phyloP scores from a whole-genome alignment of 2,329 filamentous ascomycete genomes.

The Nothophaeocryptopus gaeumannii region DNA sequence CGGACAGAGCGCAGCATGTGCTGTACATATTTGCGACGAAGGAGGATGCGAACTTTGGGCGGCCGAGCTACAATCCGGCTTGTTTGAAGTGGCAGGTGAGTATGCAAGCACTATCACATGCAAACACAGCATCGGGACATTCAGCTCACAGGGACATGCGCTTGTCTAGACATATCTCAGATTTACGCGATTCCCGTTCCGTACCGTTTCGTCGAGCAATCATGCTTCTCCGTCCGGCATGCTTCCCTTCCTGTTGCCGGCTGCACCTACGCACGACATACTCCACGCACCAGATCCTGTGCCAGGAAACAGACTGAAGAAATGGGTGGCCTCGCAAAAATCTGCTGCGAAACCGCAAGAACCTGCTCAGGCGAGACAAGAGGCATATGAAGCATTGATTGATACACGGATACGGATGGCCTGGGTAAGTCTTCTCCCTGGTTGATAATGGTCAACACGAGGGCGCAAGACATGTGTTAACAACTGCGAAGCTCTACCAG shows the following conservation, averaged over 20 bases:
- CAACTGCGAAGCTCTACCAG: slow-evolving; percentile 59
- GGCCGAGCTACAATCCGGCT: slow-evolving; percentile 82
- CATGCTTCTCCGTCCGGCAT: slow-evolving; percentile 86
- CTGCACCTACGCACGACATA: slow-evolving; percentile 26
- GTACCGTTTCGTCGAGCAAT: slow-evolving; percentile 72
- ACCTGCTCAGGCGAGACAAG: slow-evolving; percentile 56
- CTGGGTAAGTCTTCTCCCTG: slow-evolving; percentile 59
- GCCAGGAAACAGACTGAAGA: slow-evolving; percentile 63
- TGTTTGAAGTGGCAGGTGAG: slow-evolving; percentile 95
- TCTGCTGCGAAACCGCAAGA: slow-evolving; percentile 31
- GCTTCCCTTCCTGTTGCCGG: slow-evolving; percentile 80
- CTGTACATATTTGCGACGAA: slow-evolving; percentile 75
- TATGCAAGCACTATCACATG: neutral
- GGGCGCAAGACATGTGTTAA: neutral
- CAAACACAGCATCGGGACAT: neutral
- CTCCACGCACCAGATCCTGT: slow-evolving; percentile 46
- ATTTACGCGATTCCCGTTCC: slow-evolving; percentile 68
- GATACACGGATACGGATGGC: slow-evolving; percentile 76
- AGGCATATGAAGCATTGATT: slow-evolving; percentile 75
- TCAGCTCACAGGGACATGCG: slow-evolving; percentile 4
- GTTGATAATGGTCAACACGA: neutral
- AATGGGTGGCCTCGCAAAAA: slow-evolving; percentile 52
- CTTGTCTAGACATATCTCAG: slow-evolving; percentile 72
- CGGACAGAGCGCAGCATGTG: slow-evolving; percentile 49
- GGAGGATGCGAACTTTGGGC: slow-evolving; percentile 58